Base-by-base conservation (phyloP, 129 eudicot species). In the Erigeron canadensis region DNA sequence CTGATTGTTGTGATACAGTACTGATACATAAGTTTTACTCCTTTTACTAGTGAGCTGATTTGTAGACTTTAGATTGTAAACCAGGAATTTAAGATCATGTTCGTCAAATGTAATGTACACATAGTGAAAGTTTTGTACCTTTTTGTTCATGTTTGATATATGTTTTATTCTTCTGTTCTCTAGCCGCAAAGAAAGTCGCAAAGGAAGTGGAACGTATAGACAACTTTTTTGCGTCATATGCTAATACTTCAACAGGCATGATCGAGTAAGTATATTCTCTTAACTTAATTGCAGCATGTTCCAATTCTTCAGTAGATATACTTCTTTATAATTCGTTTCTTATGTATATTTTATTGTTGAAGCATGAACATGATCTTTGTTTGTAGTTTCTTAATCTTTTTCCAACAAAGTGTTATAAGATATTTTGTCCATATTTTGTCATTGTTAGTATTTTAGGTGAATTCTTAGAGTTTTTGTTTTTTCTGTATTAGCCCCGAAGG, bases 401-500 rank as follows among this genome's bases (percentile, higher is more conserved):
- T 16, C 15, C 15, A 5, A 18, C n/a, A 5, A 6, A 37, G 10
- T 38, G 23, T 50, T 48, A 53, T n/a, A 0, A 48, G 15, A 15
- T 51, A 66, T 15, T 71, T 43, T 23, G 44, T 9, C 42, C 28
- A 60, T 60, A 11, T 70, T 45, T 10, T 48, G n/a, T 46, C 4
- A 10, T 50, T 74, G n/a, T 5, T 56, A 58, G 38, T 10, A 3
- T 34, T 67, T 57, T 17, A 7, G 17, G 28, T 58, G 42, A 51
- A n/a, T 39, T 74, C 55, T 72, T 56, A 37, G 62, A 46, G 19
- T 37, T 47, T 44, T 12, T 65, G 34, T 66, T 42, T 69, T 75
- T 21, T 50, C n/a, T 80, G 67, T 37, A 23, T 57, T 81, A 89
- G 98, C 57, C 98, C 98, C 61, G 95, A 89, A 75, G 98, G 98